Evolutionary conservation across 768 basidiomycete genomes (phyloP).

Genomic region (Mycena floridula): DNA sequence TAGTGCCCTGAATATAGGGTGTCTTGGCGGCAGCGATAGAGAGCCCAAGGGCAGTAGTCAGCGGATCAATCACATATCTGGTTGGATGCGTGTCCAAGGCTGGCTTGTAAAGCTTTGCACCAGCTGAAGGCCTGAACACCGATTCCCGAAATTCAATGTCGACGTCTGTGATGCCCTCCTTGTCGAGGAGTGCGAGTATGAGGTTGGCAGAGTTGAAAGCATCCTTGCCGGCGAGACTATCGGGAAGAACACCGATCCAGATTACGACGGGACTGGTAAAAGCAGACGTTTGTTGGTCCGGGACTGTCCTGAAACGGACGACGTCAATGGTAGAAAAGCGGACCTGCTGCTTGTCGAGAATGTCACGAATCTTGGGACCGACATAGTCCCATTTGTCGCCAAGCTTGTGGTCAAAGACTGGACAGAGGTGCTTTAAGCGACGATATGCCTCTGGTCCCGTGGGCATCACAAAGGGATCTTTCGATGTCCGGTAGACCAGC

Average conservation of each 20-base stretch:
- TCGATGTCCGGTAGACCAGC: slow-evolving; percentile 22
- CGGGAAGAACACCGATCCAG: slow-evolving; percentile 24
- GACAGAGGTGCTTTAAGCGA: slow-evolving; percentile 18
- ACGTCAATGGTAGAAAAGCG: slow-evolving; percentile 16
- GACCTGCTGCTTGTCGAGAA: slow-evolving; percentile 17
- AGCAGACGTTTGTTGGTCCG: slow-evolving; percentile 8
- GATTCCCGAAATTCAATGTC: slow-evolving; percentile 23
- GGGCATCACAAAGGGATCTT: slow-evolving; percentile 18
- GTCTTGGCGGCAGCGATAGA: slow-evolving; percentile 27
- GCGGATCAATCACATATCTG: slow-evolving; percentile 25
- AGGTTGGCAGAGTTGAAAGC: slow-evolving; percentile 18
- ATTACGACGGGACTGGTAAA: slow-evolving; percentile 17
- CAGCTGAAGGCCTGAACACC: slow-evolving; percentile 17
- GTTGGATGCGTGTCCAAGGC: slow-evolving; percentile 21
- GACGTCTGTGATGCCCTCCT: slow-evolving; percentile 19
- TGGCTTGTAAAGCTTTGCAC: too few species aligned
- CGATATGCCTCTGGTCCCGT: slow-evolving; percentile 16
- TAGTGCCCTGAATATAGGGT: slow-evolving; percentile 25
- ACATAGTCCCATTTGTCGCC: slow-evolving; percentile 17
- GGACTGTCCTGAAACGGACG: slow-evolving; percentile 14
- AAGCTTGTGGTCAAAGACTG: slow-evolving; percentile 14
- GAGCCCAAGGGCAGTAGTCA: slow-evolving; percentile 31
- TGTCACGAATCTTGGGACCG: slow-evolving; percentile 18
- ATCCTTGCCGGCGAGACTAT: slow-evolving; percentile 13
- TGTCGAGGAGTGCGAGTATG: slow-evolving; percentile 20